Conservation (phyloP, 176 grass and related monocot genomes). For the Paspalum vaginatum region DNA sequence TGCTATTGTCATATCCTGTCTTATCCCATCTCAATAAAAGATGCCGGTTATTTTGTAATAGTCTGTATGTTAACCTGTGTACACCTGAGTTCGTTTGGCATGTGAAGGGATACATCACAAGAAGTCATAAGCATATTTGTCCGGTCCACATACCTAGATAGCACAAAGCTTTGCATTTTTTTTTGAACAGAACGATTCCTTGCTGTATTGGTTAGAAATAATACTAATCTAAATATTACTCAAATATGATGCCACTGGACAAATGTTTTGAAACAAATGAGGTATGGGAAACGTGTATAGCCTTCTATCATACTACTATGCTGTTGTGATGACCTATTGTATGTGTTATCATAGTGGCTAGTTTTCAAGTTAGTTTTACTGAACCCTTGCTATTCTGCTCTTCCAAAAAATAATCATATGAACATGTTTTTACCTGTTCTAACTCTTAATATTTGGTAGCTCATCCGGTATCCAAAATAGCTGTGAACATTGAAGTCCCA, state of each 20-base stretch:
- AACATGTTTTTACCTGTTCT: conserved; percentile 6
- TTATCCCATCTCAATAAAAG: background rate
- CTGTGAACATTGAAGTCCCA: background rate
- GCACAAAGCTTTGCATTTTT: too few relatives aligned
- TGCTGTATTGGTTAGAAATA: too few relatives aligned
- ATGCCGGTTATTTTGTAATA: conserved; percentile 9
- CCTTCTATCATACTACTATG: conserved; percentile 21
- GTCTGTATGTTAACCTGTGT: background rate
- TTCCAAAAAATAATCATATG: background rate
- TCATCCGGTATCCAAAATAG: conserved; percentile 13
- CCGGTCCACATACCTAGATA: too few relatives aligned
- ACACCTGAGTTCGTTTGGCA: conserved; percentile 18
- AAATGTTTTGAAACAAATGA: too few relatives aligned
- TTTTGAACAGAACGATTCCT: too few relatives aligned
- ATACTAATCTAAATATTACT: too few relatives aligned
- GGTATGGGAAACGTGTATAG: too few relatives aligned
- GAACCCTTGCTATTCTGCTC: background rate
- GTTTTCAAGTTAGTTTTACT: conserved; percentile 10
- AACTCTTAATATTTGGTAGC: conserved; percentile 26
- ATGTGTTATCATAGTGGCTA: conserved; percentile 6
- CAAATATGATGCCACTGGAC: too few relatives aligned
- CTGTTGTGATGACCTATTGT: conserved; percentile 6
- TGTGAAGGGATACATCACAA: background rate
- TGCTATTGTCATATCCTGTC: background rate
- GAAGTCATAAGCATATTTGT: conserved; percentile 9